phyloP scores from a whole-genome alignment of 169 alveolate genomes.

The Cryptosporidium baileyi region DNA sequence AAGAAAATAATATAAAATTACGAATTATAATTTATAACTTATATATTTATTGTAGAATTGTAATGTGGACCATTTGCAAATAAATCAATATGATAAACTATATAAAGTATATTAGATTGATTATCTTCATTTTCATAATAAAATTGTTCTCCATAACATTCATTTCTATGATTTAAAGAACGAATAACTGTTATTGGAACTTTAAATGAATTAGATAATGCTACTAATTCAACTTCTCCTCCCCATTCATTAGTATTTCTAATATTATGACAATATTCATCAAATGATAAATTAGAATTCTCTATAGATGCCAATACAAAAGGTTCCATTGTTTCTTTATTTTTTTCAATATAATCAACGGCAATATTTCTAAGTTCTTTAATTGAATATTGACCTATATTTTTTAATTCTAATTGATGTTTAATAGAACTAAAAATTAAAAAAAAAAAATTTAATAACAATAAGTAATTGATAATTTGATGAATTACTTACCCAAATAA shows the following conservation, averaged over 20 bases:
- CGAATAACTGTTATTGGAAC: conserved; percentile 43
- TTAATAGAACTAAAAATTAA: conserved; percentile 12
- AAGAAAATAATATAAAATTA: too few relatives aligned
- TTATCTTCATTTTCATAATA: neutral
- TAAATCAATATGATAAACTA: conserved; percentile 39
- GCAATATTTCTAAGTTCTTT: conserved; percentile 56
- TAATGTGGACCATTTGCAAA: conserved; percentile 60
- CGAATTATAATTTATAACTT: too few relatives aligned
- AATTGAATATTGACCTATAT: conserved; percentile 1
- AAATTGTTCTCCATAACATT: conserved; percentile 42
- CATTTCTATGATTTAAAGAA: conserved; percentile 38
- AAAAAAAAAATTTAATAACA: neutral
- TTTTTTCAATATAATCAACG: conserved; percentile 36
- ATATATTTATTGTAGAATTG: conserved; percentile 14
- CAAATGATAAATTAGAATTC: conserved; percentile 7
- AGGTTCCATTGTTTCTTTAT: conserved; percentile 40
- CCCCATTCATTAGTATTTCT: conserved; percentile 67
- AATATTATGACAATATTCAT: conserved; percentile 15
- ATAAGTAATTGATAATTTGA: neutral
- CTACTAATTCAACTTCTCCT: conserved; percentile 59
- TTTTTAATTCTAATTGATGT: conserved; percentile 26
- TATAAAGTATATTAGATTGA: neutral
- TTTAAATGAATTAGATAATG: conserved; percentile 33
- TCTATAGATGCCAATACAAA: conserved; percentile 45
- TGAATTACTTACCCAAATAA: conserved; percentile 52